phyloP scores from a whole-genome alignment of 331 rosid species.

The Cydonia oblonga region DNA sequence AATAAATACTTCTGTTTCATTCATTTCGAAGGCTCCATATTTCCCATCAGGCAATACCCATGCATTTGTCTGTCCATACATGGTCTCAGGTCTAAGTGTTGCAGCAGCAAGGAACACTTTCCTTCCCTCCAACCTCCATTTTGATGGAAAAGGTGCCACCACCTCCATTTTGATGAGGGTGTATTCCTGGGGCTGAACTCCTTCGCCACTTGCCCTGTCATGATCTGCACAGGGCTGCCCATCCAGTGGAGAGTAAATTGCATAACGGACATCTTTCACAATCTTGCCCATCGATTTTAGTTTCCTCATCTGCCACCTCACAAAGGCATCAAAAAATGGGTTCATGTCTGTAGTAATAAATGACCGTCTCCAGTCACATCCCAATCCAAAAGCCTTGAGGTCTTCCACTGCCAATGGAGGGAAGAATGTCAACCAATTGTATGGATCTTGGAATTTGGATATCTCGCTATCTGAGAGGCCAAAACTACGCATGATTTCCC shows the following conservation, averaged over 20 bases:
- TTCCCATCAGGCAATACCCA: conserved; percentile 91
- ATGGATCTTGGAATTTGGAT: conserved; percentile 54
- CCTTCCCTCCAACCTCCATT: conserved; percentile 63
- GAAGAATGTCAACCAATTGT: conserved; percentile 67
- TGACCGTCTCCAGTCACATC: conserved; percentile 93
- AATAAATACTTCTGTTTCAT: conserved; percentile 62
- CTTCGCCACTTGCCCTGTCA: conserved; percentile 90
- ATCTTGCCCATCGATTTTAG: conserved; percentile 72
- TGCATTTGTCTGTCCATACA: conserved; percentile 92
- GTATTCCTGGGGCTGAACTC: conserved; percentile 89
- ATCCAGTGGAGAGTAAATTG: conserved; percentile 75
- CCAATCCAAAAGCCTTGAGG: conserved; percentile 80
- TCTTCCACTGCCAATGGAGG: conserved; percentile 82
- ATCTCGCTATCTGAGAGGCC: conserved; percentile 68
- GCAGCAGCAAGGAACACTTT: conserved; percentile 79
- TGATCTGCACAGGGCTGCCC: conserved; percentile 98
- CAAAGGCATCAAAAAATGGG: conserved; percentile 68
- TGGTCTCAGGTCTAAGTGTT: conserved; percentile 87
- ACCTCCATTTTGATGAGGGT: conserved; percentile 84
- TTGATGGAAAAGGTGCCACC: conserved; percentile 49
- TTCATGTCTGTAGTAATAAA: conserved; percentile 65
- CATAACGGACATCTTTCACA: conserved; percentile 76
- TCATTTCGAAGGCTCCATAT: conserved; percentile 82
- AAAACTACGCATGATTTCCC: conserved; percentile 84
- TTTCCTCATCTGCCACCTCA: conserved; percentile 91